Conservation (phyloP, 2,329 filamentous ascomycete species). For the Aspergillus luchuensis region DNA sequence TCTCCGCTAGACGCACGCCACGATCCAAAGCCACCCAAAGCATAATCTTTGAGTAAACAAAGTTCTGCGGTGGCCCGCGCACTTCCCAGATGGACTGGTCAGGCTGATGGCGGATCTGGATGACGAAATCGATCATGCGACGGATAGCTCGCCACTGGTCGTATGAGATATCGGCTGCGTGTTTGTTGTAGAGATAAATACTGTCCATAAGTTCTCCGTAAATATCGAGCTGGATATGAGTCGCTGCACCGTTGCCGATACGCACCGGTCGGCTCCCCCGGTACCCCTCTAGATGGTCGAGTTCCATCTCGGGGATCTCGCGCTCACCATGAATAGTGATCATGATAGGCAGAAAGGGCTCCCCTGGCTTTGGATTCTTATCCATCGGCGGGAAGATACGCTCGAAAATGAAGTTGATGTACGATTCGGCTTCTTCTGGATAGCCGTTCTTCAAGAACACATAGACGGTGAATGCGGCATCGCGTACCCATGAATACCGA, state of each 20-base stretch:
- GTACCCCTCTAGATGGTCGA: constrained; percentile 72
- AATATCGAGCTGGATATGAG: constrained; percentile 73
- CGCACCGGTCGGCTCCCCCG: constrained; percentile 70
- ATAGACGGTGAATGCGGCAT: constrained; percentile 77
- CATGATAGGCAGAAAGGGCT: constrained; percentile 72
- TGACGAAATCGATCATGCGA: constrained; percentile 61
- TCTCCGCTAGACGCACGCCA: constrained; percentile 71
- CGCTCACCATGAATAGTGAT: constrained; percentile 76
- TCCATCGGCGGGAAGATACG: constrained; percentile 56
- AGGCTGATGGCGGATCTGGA: constrained; percentile 65
- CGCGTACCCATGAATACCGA: constrained; percentile 71
- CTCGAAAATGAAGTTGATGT: constrained; percentile 76
- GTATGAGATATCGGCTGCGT: constrained; percentile 74
- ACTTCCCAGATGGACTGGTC: constrained; percentile 88
- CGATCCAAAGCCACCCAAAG: constrained; percentile 80
- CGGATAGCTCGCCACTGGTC: constrained; percentile 74
- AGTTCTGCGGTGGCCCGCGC: constrained; percentile 59
- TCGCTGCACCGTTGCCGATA: constrained; percentile 75
- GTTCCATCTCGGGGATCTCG: constrained; percentile 70
- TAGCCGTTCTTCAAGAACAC: constrained; percentile 75
- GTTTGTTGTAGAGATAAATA: constrained; percentile 78
- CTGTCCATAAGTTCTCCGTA: constrained; percentile 78
- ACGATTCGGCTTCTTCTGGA: constrained; percentile 72
- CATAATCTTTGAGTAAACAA: constrained; percentile 81
- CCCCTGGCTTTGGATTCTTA: constrained; percentile 56